phyloP scores from a whole-genome alignment of 306 rosid genomes.

The Pueraria montana region DNA sequence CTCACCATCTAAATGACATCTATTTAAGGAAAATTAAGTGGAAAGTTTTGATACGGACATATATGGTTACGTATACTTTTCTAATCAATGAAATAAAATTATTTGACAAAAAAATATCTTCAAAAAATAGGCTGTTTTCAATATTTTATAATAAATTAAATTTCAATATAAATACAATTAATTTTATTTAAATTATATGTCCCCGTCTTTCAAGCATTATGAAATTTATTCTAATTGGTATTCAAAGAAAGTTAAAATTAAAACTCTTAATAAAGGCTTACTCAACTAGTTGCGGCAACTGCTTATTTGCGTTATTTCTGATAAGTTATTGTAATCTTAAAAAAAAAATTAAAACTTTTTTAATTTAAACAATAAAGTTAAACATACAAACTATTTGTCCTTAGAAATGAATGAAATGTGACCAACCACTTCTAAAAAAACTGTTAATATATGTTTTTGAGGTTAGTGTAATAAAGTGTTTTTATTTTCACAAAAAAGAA shows the following conservation, averaged over 20 bases:
- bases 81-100: not conserved
- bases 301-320: too few relatives aligned
- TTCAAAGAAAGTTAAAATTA: too few relatives aligned
- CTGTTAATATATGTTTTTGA: not conserved
- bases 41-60: not conserved
- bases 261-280: too few relatives aligned
- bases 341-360: too few relatives aligned
- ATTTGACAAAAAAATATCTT: not conserved
- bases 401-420: not conserved
- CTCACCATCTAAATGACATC: not conserved
- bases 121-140: not conserved
- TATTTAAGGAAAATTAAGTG: not conserved
- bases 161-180: not conserved
- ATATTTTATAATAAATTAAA: not conserved
- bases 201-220: not conserved
- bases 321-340: not conserved
- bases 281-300: too few relatives aligned
- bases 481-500: too few relatives aligned
- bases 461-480: not conserved
- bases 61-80: not conserved
- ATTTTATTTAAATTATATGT: not conserved
- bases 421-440: not conserved
- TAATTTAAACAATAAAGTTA: too few relatives aligned
- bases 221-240: not conserved
- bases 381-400: too few relatives aligned